Conservation (phyloP, 2,329 filamentous ascomycete species). For the Torrubiella hemipterigena region DNA sequence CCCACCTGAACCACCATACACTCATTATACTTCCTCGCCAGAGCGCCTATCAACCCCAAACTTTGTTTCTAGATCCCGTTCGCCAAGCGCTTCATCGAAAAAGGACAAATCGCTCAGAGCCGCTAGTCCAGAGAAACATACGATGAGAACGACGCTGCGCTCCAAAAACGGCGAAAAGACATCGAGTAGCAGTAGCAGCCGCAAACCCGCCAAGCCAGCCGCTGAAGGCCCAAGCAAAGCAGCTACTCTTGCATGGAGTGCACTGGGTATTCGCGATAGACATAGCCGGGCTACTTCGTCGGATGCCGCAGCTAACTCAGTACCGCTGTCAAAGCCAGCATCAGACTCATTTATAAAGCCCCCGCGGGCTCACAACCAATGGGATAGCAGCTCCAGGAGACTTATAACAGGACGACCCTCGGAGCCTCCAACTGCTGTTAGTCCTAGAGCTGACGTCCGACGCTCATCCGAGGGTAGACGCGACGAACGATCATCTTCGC, state of each 20-base stretch:
- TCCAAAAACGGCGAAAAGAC: slow-evolving; percentile 28
- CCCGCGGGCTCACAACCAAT: slow-evolving; percentile 25
- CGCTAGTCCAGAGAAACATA: slow-evolving; percentile 48
- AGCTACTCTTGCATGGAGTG: slow-evolving; percentile 50
- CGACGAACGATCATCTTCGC: slow-evolving; percentile 27
- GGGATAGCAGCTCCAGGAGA: slow-evolving; percentile 44
- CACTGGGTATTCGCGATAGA: slow-evolving; percentile 28
- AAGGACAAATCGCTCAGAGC: slow-evolving; percentile 30
- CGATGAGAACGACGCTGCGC: slow-evolving; percentile 49
- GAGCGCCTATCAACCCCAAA: too few relatives aligned
- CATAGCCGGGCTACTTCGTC: slow-evolving; percentile 13
- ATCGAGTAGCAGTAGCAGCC: slow-evolving; percentile 28
- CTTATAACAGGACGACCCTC: slow-evolving; percentile 28
- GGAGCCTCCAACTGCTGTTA: slow-evolving; percentile 14
- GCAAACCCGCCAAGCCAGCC: slow-evolving; percentile 27
- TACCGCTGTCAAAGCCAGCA: slow-evolving; percentile 12
- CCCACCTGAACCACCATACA: slow-evolving; percentile 39
- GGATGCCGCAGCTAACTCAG: slow-evolving; percentile 11
- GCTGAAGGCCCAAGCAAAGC: slow-evolving; percentile 49
- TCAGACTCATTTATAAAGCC: slow-evolving; percentile 20
- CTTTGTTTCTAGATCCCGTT: slow-evolving; percentile 14
- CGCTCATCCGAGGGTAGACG: slow-evolving; percentile 28
- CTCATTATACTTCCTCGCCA: too few relatives aligned
- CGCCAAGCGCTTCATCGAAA: slow-evolving; percentile 19
- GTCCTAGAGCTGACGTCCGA: slow-evolving; percentile 15